Evolutionary conservation across 345 rosid genomes (phyloP), one percentile per base, ranked within the genome.

Genomic region (Lepidium sativum): DNA sequence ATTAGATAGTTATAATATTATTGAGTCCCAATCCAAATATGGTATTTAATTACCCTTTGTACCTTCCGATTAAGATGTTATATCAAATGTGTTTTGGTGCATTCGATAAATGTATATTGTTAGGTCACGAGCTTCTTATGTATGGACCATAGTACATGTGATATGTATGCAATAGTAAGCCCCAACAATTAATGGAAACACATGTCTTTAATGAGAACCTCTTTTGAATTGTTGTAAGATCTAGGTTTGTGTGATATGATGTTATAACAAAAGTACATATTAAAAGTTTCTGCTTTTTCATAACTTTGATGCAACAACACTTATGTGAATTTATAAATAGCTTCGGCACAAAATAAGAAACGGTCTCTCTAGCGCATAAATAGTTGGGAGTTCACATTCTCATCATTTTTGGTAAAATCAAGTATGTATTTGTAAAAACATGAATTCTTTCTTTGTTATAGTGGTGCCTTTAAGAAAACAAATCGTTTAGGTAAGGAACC

Each of bases 91-190:
- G 54, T 44, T 5, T 45, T 62, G 41, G 20, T 63, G 58, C 47
- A 48, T 56, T 63, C 40, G 45, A 51, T 41, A 40, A 23, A 27
- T 41, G 21, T 58, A 51, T 20, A 41, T 31, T 15, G 75, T 56
- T 71, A 55, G 70, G 60, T 64, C 70, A 71, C 65, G 70, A 50
- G 54, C 65, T 48, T 27, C 65, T 71, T 21, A 10, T 71, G 75
- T 21, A 71, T 71, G 75, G 75, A 71, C 70, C 70, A 64, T 49
- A 32, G 54, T 49, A 49, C 70, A 71, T 71, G 75, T 64, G 70
- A 57, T 57, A 57, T 49, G 70, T 57, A 56, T 55, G 65, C 75
- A 63, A 21, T 55, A 63, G 53, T 53, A 43, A 63, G 45, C 70
- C 52, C 70, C 70, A 56, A 56, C 75, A 63, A 63, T 56, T 64